These are phyloP conservation scores for Huntiella omanensis DNA, from an alignment of 2,329 filamentous ascomycete species.

Conservation along the genomic window DNA sequence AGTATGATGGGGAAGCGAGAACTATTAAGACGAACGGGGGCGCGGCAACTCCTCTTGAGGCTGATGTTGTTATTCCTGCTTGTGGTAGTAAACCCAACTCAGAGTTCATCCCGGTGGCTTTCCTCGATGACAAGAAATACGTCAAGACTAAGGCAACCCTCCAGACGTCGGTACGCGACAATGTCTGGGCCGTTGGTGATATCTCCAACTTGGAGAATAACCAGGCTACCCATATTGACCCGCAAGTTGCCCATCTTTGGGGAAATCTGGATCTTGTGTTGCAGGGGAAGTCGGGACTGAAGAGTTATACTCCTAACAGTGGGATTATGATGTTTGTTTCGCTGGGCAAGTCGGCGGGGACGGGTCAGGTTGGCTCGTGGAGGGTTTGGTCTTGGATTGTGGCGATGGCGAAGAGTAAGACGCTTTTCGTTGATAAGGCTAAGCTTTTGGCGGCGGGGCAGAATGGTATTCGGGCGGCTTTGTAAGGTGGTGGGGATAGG, in stretches of 20 bases:
- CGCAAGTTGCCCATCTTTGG: slow-evolving; percentile 19
- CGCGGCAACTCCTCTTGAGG: slow-evolving; percentile 15
- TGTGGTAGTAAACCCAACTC: slow-evolving; percentile 28
- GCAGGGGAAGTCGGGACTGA: slow-evolving; percentile 14
- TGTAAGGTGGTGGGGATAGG: not conserved
- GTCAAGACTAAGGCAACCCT: slow-evolving; percentile 22
- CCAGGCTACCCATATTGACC: slow-evolving; percentile 16
- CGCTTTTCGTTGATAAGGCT: slow-evolving; percentile 20
- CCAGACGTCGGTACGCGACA: slow-evolving; percentile 16
- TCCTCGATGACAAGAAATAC: slow-evolving; percentile 20
- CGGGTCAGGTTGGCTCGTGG: slow-evolving; percentile 21
- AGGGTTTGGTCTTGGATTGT: slow-evolving; percentile 22
- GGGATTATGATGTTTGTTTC: slow-evolving; percentile 21
- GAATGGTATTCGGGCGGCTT: slow-evolving; percentile 12
- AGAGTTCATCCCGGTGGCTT: slow-evolving; percentile 21
- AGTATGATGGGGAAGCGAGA: slow-evolving; percentile 19
- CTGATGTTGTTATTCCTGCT: slow-evolving; percentile 20
- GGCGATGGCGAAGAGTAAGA: slow-evolving; percentile 22
- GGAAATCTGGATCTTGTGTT: slow-evolving; percentile 18
- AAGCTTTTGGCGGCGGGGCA: slow-evolving; percentile 19
- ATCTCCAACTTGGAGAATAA: slow-evolving; percentile 24
- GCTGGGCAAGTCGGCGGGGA: slow-evolving; percentile 22
- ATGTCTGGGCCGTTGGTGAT: slow-evolving; percentile 28
- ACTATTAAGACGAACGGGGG: slow-evolving; percentile 13
- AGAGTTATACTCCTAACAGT: slow-evolving; percentile 16